phyloP scores from a whole-genome alignment of 2,329 filamentous ascomycete genomes.

The Nothomitra cinnamomea region DNA sequence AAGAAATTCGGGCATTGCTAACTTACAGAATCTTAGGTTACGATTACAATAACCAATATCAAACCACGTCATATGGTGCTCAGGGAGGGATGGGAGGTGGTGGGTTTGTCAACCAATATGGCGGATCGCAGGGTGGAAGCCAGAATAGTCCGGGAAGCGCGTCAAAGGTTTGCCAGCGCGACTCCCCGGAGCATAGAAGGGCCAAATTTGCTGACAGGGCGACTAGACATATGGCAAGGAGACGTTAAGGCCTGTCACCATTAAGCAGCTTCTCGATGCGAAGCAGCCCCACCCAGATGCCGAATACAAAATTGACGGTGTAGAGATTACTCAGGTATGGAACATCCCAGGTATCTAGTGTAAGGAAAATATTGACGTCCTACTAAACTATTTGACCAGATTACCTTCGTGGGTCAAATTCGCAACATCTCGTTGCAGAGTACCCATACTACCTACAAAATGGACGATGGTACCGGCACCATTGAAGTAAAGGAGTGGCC shows the following conservation, averaged over 20 bases:
- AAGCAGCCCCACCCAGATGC: conserved; percentile 56
- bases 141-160: conserved; percentile 13
- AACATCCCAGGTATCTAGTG: background rate
- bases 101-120: conserved; percentile 35
- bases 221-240: conserved; percentile 47
- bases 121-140: conserved; percentile 28
- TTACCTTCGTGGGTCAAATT: conserved; percentile 82
- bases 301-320: conserved; percentile 70
- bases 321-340: conserved; percentile 43
- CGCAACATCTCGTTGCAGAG: conserved; percentile 71
- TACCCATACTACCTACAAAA: conserved; percentile 79
- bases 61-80: conserved; percentile 37
- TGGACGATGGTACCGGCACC: conserved; percentile 87
- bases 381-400: conserved; percentile 29
- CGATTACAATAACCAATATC: conserved; percentile 30
- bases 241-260: conserved; percentile 79
- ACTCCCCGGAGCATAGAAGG: background rate
- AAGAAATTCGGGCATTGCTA: too few relatives aligned
- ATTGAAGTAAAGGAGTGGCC: conserved; percentile 87
- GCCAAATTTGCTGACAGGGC: background rate
- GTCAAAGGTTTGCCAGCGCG: conserved; percentile 4
- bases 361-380: background rate
- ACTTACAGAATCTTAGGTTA: background rate
- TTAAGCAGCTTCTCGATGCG: conserved; percentile 84
- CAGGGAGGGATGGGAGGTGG: conserved; percentile 37